phyloP scores from a whole-genome alignment of 768 basidiomycete genomes.

The Kondoa subrosea region DNA sequence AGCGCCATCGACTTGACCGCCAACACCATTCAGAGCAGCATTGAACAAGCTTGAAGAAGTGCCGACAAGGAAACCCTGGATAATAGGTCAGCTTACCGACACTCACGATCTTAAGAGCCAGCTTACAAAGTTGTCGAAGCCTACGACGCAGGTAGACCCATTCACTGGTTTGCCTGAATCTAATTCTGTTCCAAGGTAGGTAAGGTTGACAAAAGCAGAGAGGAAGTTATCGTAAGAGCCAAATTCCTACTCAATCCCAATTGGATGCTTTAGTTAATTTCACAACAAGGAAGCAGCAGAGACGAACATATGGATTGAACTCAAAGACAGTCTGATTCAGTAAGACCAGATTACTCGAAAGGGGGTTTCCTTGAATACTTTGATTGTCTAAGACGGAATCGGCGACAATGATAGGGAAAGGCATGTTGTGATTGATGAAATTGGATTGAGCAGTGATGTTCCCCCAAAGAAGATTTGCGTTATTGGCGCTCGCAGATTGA shows the following conservation, averaged over 20 bases:
- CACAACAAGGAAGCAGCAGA: neutral
- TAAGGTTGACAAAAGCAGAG: conserved; percentile 45
- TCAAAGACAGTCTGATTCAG: conserved; percentile 24
- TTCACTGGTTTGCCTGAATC: conserved; percentile 43
- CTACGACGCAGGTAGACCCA: conserved; percentile 47
- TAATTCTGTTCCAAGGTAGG: conserved; percentile 48
- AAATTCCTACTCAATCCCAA: conserved; percentile 29
- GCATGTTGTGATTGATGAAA: conserved; percentile 41
- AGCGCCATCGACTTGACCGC: conserved; percentile 14
- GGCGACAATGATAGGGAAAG: conserved; percentile 52
- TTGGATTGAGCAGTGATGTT: conserved; percentile 38
- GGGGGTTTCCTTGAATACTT: neutral
- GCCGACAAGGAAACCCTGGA: conserved; percentile 51
- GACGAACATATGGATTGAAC: conserved; percentile 11
- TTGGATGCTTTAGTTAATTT: neutral
- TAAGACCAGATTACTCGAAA: conserved; percentile 13
- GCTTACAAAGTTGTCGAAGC: conserved; percentile 53
- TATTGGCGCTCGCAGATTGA: conserved; percentile 42
- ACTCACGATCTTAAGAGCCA: conserved; percentile 6
- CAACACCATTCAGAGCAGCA: conserved; percentile 25
- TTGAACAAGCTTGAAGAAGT: conserved; percentile 40
- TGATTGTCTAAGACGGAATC: conserved; percentile 27
- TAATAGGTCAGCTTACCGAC: neutral
- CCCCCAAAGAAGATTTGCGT: conserved; percentile 59
- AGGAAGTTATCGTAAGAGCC: conserved; percentile 58